These are phyloP conservation scores for Trichoderma cornu-damae DNA, from an alignment of 2,329 filamentous ascomycete genomes.

Conservation along the genomic window DNA sequence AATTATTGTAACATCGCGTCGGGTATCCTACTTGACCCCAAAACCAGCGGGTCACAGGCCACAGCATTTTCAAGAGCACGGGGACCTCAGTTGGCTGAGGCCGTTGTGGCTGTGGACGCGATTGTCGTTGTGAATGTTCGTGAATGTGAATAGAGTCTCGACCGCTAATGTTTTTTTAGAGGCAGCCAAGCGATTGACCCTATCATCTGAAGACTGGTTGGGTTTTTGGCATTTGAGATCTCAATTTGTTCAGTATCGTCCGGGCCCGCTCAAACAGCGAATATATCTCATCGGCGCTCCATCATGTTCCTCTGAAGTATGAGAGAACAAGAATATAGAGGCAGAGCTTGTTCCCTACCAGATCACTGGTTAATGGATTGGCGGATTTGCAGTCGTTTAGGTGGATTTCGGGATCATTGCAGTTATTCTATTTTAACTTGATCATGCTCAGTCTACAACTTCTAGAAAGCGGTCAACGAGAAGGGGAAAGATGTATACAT, in stretches of 20 bases:
- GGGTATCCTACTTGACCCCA: not conserved
- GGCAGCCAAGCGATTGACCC: not conserved
- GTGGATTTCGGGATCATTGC: slow-evolving; percentile 5
- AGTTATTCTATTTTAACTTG: not conserved
- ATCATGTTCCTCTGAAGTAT: not conserved
- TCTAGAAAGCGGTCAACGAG: not conserved
- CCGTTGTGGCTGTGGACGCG: not conserved
- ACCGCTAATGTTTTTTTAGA: not conserved
- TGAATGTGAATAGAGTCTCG: not conserved
- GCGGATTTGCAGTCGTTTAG: slow-evolving; percentile 2
- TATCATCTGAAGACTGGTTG: not conserved
- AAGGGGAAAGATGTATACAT: not conserved
- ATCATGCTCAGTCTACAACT: too few relatives aligned
- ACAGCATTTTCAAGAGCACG: not conserved
- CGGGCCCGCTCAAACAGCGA: not conserved
- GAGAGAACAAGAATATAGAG: slow-evolving; percentile 6
- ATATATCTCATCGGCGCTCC: slow-evolving; percentile 7
- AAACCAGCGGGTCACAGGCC: not conserved
- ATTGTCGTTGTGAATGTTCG: not conserved
- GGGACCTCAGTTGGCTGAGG: not conserved
- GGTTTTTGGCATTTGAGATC: not conserved
- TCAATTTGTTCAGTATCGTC: not conserved
- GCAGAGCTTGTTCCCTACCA: not conserved
- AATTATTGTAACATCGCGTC: not conserved
- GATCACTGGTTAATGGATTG: not conserved